Conservation (phyloP, 108 stramenopile species). For the Stephanodiscus triporus region DNA sequence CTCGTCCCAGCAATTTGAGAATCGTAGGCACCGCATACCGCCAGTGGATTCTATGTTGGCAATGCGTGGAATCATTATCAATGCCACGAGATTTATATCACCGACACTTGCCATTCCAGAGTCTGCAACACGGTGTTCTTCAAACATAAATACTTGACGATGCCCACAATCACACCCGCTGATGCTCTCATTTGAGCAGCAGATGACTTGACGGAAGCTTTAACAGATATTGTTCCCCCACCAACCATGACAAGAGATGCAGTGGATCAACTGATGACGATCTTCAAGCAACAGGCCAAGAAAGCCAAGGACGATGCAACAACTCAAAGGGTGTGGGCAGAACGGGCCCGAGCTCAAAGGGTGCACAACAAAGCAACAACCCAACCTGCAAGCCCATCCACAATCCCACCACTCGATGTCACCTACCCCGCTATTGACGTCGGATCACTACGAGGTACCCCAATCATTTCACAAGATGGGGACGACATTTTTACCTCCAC, state of each 20-base stretch:
- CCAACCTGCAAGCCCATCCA: too few species aligned
- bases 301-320: constrained; percentile 1
- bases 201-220: neutral
- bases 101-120: too few species aligned
- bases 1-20: too few species aligned
- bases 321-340: neutral
- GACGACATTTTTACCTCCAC: neutral
- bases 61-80: neutral
- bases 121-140: neutral
- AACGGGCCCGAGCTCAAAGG: neutral
- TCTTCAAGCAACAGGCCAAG: neutral
- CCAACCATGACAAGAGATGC: neutral
- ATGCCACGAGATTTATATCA: too few species aligned
- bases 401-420: neutral
- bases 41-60: too few species aligned
- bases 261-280: neutral
- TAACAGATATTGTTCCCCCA: neutral
- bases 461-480: neutral
- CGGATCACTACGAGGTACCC: neutral
- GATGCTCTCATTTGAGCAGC: neutral
- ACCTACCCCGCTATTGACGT: neutral
- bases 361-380: neutral
- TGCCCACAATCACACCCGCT: neutral
- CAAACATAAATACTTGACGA: neutral
- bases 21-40: too few species aligned